Conservation (phyloP, 441 rosid genomes). For the Biscutella laevigata region DNA sequence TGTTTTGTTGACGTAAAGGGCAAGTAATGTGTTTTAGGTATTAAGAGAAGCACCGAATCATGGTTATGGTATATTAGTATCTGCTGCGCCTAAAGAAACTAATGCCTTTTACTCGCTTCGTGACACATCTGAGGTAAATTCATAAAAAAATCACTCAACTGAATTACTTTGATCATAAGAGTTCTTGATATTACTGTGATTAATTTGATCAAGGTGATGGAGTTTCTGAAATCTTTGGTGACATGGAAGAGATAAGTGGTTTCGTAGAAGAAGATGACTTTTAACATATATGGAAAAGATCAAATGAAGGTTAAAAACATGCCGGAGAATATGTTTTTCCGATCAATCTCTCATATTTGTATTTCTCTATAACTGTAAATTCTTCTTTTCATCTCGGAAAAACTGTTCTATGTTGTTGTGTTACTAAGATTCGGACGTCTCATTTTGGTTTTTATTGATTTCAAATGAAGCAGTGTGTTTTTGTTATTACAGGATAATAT, state of each 20-base stretch:
- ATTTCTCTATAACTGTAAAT: conserved; percentile 43
- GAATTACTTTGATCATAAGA: neutral
- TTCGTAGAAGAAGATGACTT: conserved; percentile 28
- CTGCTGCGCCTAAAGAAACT: conserved; percentile 74
- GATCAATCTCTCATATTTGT: conserved; percentile 5
- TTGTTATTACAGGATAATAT: too few species aligned
- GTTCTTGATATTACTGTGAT: neutral
- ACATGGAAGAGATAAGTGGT: conserved; percentile 57
- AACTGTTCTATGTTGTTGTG: too few species aligned
- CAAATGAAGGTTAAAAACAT: conserved; percentile 11
- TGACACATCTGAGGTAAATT: conserved; percentile 72
- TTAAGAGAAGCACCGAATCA: conserved; percentile 54
- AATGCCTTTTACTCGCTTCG: conserved; percentile 76
- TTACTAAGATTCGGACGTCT: too few species aligned
- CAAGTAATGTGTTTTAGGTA: too few species aligned
- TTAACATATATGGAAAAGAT: too few species aligned
- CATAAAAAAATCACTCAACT: neutral
- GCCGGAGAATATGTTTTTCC: conserved; percentile 19
- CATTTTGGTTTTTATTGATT: too few species aligned
- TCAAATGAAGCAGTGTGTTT: too few species aligned
- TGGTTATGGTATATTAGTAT: conserved; percentile 79
- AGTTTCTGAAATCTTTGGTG: conserved; percentile 65
- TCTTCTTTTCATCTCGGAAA: conserved; percentile 11
- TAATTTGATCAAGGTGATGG: conserved; percentile 59
- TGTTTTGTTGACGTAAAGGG: too few species aligned